Evolutionary conservation across 768 basidiomycete species (phyloP).

Genomic region (Leccinum imitatum): DNA sequence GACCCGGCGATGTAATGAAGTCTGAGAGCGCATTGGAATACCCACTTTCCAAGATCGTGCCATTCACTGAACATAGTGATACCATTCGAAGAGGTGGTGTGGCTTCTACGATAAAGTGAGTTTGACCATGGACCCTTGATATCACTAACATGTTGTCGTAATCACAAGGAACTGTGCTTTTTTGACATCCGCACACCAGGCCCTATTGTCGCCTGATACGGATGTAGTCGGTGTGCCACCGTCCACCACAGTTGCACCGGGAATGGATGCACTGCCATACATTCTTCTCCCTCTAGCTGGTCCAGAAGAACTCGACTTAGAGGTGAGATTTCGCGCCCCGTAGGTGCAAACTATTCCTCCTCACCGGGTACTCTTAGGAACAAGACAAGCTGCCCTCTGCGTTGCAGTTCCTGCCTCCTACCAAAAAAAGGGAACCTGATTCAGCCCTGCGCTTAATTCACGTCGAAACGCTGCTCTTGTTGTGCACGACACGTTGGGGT

Average conservation of each 20-base stretch:
- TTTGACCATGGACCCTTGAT: slow-evolving; percentile 3
- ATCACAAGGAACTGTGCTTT: slow-evolving; percentile 74
- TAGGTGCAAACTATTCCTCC: neutral
- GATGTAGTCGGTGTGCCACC: slow-evolving; percentile 55
- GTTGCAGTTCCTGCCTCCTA: slow-evolving; percentile 84
- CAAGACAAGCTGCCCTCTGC: slow-evolving; percentile 83
- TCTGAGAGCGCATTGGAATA: slow-evolving; percentile 58
- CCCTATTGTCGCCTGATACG: slow-evolving; percentile 67
- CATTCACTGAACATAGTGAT: slow-evolving; percentile 90
- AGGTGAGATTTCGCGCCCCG: slow-evolving; percentile 46
- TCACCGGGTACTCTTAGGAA: slow-evolving; percentile 49
- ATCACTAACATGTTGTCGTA: slow-evolving; percentile 10
- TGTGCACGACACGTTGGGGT: slow-evolving; percentile 89
- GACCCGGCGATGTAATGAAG: slow-evolving; percentile 47
- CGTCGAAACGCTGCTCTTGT: slow-evolving; percentile 84
- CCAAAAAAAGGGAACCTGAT: slow-evolving; percentile 84
- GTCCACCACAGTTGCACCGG: slow-evolving; percentile 58
- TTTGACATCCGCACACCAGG: slow-evolving; percentile 63
- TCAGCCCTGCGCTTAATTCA: slow-evolving; percentile 72
- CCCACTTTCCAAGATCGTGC: slow-evolving; percentile 76
- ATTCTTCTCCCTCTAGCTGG: slow-evolving; percentile 90
- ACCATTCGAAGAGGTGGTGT: slow-evolving; percentile 86
- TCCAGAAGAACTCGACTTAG: slow-evolving; percentile 92
- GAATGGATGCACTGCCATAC: slow-evolving; percentile 82
- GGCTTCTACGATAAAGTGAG: slow-evolving; percentile 83